Conservation (phyloP, 1,284 basidiomycete genomes). For the Trichosporon faecale region DNA sequence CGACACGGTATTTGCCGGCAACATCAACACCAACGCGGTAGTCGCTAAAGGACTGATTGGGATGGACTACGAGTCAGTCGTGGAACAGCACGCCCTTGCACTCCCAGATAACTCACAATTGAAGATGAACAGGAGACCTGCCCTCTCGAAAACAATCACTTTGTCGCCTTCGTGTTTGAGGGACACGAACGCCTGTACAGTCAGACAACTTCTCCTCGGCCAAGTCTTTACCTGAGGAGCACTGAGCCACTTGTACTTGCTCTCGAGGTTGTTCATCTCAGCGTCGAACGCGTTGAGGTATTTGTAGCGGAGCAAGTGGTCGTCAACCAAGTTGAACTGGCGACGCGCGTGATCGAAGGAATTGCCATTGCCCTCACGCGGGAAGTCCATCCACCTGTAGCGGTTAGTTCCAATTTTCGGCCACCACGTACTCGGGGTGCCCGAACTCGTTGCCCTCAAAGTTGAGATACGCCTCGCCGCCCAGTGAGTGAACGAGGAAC, state of each 20-base stretch:
- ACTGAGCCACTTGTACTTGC: slow-evolving; percentile 76
- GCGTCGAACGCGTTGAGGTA: slow-evolving; percentile 91
- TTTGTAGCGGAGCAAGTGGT: slow-evolving; percentile 76
- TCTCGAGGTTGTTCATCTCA: slow-evolving; percentile 87
- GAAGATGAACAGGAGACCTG: slow-evolving; percentile 88
- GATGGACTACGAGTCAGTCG: slow-evolving; percentile 61
- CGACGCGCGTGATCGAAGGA: slow-evolving; percentile 94
- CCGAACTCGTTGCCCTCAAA: slow-evolving; percentile 99
- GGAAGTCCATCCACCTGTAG: slow-evolving; percentile 92
- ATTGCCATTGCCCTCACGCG: slow-evolving; percentile 87
- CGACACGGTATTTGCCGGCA: slow-evolving; percentile 78
- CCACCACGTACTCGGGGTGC: slow-evolving; percentile 72
- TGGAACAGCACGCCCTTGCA: neutral
- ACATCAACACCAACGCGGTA: slow-evolving; percentile 87
- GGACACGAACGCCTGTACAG: slow-evolving; percentile 74
- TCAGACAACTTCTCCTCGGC: neutral
- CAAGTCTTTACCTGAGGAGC: slow-evolving; percentile 64
- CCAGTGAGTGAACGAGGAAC: slow-evolving; percentile 82
- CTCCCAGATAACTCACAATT: slow-evolving; percentile 59
- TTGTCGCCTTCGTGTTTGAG: slow-evolving; percentile 91
- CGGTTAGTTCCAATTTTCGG: neutral
- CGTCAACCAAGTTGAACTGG: slow-evolving; percentile 93
- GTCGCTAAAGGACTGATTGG: slow-evolving; percentile 80
- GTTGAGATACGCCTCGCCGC: slow-evolving; percentile 95
- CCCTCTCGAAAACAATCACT: slow-evolving; percentile 88